Base-by-base conservation (phyloP, 2,329 filamentous ascomycete species). In the Verticillium alfalfae region DNA sequence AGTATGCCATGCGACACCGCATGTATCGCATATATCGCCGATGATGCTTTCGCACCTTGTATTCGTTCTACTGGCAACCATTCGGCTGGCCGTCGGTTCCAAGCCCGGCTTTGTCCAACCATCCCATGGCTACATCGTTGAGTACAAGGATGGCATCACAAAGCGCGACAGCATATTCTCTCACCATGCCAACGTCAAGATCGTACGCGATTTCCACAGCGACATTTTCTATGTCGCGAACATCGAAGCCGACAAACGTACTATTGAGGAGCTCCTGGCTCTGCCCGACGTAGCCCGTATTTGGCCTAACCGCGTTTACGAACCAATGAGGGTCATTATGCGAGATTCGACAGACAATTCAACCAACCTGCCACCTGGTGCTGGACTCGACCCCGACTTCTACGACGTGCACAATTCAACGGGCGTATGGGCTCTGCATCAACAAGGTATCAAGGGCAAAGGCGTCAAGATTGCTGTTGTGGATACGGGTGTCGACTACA, bases 401-500 rank as follows among this genome's bases (percentile, higher is more conserved):
- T 75, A 75, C 59, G 73, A 72, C 1, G 64, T 70, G 16, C 76
- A 78, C 56, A 69, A 68, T 26, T 72, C 71, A 66, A 78, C 76
- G 1, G 75, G 76, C 2, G 76, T 78, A 2, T 70, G 75, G 52
- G 71, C 68, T 61, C 68, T 78, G 3, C 76, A 78, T 37, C 67
- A 69, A 8, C 63, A 66, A n/a, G 76, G 76, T 1, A 70, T 77
- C 36, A 68, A 70, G 13, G 76, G 76, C 3, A 73, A 72, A 41
- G 75, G 75, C 2, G 73, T 70, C 5, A 78, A 71, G 37, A 64
- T 78, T 38, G 76, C 75, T 8, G 70, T 78, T 31, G 71, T 78
- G 34, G 76, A 78, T 57, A 76, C 73, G 1, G 76, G 76, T 0
- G 67, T 78, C 18, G 74, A 76, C 60, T 78, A 78, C 58, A 72